Evolutionary conservation across 208 protist species (phyloP).

Genomic region (Leishmania mexicana): DNA sequence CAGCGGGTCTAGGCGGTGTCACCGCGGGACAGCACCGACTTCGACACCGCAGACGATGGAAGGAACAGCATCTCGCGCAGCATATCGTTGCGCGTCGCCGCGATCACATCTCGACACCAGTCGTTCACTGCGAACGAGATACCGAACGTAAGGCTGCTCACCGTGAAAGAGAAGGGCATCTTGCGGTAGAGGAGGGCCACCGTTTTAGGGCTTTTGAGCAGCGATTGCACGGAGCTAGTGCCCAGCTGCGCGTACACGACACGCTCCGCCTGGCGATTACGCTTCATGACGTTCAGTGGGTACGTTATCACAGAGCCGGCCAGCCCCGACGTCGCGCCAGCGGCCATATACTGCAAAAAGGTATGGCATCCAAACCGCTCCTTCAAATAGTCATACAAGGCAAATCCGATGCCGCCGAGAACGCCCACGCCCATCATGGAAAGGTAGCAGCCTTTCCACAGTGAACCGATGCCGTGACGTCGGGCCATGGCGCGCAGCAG

Average conservation of each 20-base stretch:
- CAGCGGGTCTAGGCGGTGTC: background rate
- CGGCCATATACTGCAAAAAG: constrained; percentile 64
- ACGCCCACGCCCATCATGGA: constrained; percentile 88
- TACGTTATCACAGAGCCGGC: constrained; percentile 83
- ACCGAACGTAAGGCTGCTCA: constrained; percentile 77
- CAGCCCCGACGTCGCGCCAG: constrained; percentile 74
- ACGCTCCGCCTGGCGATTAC: constrained; percentile 78
- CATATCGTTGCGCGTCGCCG: constrained; percentile 62
- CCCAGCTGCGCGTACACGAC: constrained; percentile 47
- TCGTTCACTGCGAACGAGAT: constrained; percentile 87
- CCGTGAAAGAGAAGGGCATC: constrained; percentile 74
- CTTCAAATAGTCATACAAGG: constrained; percentile 89
- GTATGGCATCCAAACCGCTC: constrained; percentile 60
- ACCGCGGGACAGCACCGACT: background rate
- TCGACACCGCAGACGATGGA: constrained; percentile 6
- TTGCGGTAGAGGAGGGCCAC: constrained; percentile 69
- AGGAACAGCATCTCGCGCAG: constrained; percentile 60
- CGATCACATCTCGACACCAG: constrained; percentile 61
- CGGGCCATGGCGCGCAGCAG: constrained; percentile 66
- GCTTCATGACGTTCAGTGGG: constrained; percentile 86
- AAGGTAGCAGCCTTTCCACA: constrained; percentile 85
- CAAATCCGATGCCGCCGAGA: constrained; percentile 91
- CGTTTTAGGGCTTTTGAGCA: constrained; percentile 47
- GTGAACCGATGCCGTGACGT: constrained; percentile 49
- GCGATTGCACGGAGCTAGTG: constrained; percentile 37